phyloP scores from a whole-genome alignment of 306 rosid species.

The Begonia loranthoides region DNA sequence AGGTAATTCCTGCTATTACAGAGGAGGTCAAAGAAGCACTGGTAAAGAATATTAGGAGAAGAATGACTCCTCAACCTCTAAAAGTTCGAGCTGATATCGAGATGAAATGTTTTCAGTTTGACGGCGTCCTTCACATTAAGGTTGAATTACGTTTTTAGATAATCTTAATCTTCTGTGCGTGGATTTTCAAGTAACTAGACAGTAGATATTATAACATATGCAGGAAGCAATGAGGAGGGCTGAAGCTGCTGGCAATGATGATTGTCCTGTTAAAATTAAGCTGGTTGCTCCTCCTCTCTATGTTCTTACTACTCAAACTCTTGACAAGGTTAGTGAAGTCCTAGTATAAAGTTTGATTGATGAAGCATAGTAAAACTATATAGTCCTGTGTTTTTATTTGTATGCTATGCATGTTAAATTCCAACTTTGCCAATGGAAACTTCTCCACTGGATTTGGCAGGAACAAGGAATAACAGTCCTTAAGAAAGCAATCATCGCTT shows the following conservation, averaged over 20 bases:
- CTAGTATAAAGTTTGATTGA: background rate
- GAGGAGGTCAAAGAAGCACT: slow-evolving; percentile 81
- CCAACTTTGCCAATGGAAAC: background rate
- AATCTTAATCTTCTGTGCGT: background rate
- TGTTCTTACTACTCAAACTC: slow-evolving; percentile 94
- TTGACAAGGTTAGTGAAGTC: slow-evolving; percentile 68
- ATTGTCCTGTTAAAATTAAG: slow-evolving; percentile 96
- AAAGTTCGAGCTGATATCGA: slow-evolving; percentile 94
- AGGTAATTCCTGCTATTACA: slow-evolving; percentile 73
- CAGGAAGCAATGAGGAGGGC: slow-evolving; percentile 95
- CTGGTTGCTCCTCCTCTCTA: slow-evolving; percentile 96
- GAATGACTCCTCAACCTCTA: slow-evolving; percentile 95
- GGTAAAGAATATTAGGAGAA: slow-evolving; percentile 68
- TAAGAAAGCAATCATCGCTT: slow-evolving; percentile 48
- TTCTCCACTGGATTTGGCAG: slow-evolving; percentile 26
- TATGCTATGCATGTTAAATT: background rate
- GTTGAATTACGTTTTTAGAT: slow-evolving; percentile 14
- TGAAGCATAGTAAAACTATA: background rate
- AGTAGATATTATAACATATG: slow-evolving; percentile 6
- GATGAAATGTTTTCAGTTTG: slow-evolving; percentile 95
- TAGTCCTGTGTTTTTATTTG: background rate
- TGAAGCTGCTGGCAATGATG: slow-evolving; percentile 85
- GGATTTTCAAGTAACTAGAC: background rate
- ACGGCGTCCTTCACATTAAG: slow-evolving; percentile 94
- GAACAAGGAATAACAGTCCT: slow-evolving; percentile 90